These are phyloP conservation scores for Thyridium curvatum DNA, from an alignment of 2,329 filamentous ascomycete genomes.

Conservation along the genomic window DNA sequence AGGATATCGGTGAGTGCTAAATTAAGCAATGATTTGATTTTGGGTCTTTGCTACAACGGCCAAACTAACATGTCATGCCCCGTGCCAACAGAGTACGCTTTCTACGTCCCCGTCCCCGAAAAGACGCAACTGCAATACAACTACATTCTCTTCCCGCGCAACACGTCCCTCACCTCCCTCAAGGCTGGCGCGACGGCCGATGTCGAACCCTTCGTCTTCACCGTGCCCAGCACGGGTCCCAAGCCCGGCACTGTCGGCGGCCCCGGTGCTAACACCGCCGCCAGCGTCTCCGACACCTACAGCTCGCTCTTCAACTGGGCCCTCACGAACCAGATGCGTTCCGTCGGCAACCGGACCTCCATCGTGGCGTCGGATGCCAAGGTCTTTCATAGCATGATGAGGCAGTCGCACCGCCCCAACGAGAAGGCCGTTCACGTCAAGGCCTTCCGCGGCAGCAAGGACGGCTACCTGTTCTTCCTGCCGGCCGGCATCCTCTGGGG, in stretches of 20 bases:
- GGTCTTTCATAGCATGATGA: constrained; percentile 50
- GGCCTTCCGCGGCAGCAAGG: constrained; percentile 61
- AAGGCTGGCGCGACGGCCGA: constrained; percentile 30
- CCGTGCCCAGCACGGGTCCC: constrained; percentile 51
- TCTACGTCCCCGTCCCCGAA: constrained; percentile 59
- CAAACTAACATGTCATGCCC: too few species aligned
- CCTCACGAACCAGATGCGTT: constrained; percentile 43
- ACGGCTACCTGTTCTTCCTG: constrained; percentile 62
- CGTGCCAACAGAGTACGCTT: constrained; percentile 56
- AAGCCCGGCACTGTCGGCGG: constrained; percentile 54
- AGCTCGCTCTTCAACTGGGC: constrained; percentile 56
- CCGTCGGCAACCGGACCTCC: constrained; percentile 35
- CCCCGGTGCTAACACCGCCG: constrained; percentile 39
- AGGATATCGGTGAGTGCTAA: constrained; percentile 54
- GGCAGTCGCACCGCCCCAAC: constrained; percentile 51
- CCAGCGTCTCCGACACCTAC: constrained; percentile 52
- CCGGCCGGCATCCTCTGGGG: constrained; percentile 62
- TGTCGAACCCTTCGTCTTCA: constrained; percentile 59
- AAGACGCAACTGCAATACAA: constrained; percentile 61
- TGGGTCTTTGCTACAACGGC: too few species aligned
- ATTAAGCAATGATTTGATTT: too few species aligned
- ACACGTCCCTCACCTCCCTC: constrained; percentile 37
- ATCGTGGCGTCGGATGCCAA: constrained; percentile 47
- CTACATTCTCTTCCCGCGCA: constrained; percentile 55
- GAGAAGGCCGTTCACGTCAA: constrained; percentile 62